phyloP scores from a whole-genome alignment of 352 stramenopile genomes.

The Globisporangium uncinulatum region DNA sequence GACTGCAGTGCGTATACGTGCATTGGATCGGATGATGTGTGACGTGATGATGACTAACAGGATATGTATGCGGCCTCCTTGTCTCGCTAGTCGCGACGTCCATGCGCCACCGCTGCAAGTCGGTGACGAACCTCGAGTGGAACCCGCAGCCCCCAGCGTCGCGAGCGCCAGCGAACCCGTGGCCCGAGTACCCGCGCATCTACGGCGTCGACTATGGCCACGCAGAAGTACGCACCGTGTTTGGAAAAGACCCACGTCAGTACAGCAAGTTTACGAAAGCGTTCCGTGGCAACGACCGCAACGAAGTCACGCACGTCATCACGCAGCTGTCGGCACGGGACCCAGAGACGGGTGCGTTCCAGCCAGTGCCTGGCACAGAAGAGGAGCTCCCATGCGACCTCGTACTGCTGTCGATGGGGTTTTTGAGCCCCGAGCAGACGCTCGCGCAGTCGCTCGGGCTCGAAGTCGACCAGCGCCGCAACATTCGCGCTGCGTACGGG shows the following conservation, averaged over 20 bases:
- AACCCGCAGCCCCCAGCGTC: constrained; percentile 89
- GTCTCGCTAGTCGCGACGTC: constrained; percentile 87
- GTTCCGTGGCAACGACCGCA: constrained; percentile 71
- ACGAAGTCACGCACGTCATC: constrained; percentile 77
- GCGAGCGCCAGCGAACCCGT: constrained; percentile 93
- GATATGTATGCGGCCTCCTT: background rate
- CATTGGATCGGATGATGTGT: background rate
- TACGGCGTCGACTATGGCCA: constrained; percentile 98
- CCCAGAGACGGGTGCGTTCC: constrained; percentile 70
- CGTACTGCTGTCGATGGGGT: constrained; percentile 97
- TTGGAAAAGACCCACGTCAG: constrained; percentile 87
- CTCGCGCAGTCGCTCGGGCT: constrained; percentile 87
- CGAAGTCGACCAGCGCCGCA: constrained; percentile 92
- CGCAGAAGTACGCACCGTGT: constrained; percentile 91
- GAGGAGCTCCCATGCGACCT: constrained; percentile 93
- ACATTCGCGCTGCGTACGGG: constrained; percentile 92
- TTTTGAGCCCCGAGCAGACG: constrained; percentile 91
- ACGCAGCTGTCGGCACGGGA: constrained; percentile 42
- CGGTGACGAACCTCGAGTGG: constrained; percentile 95
- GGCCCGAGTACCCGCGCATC: constrained; percentile 96
- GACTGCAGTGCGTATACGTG: constrained; percentile 82
- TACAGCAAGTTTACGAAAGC: constrained; percentile 74
- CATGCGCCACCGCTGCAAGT: constrained; percentile 96
- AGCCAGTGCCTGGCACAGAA: constrained; percentile 81
- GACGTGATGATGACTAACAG: too few species aligned